Evolutionary conservation across 805 yeast species (phyloP).

Genomic region (Candida orba): DNA sequence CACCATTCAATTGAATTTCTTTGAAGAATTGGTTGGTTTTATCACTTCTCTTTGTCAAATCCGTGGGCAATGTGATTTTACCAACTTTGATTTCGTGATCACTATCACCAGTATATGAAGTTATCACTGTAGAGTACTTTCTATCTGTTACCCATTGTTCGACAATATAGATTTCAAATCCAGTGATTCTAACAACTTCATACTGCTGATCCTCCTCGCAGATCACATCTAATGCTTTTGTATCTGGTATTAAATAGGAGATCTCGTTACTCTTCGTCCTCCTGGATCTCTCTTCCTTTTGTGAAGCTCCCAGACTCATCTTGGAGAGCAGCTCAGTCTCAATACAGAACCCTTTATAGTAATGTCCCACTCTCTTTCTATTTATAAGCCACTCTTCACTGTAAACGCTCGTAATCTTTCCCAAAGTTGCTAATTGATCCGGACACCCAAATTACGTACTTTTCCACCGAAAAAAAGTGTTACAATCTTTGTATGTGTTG

Average conservation of each 20-base stretch:
- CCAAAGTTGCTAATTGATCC: no score
- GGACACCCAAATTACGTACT: no score
- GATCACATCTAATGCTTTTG: conserved; percentile 43
- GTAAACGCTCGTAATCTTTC: no score
- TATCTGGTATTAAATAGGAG: conserved; percentile 46
- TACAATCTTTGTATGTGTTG: no score
- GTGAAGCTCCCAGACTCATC: neutral
- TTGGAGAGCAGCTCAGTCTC: no score
- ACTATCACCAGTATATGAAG: conserved; percentile 80
- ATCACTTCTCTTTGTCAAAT: conserved; percentile 28
- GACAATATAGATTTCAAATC: conserved; percentile 85
- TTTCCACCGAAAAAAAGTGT: no score
- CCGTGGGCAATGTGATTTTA: conserved; percentile 43
- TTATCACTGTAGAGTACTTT: conserved; percentile 55
- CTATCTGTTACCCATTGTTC: conserved; percentile 92
- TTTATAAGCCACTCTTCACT: no score
- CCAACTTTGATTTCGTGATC: conserved; percentile 57
- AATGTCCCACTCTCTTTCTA: no score
- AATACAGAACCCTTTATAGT: no score
- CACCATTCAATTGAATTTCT: conserved; percentile 57
- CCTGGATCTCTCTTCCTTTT: neutral
- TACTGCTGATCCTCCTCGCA: conserved; percentile 35
- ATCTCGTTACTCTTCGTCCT: neutral
- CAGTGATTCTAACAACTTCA: conserved; percentile 45
- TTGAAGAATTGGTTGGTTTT: conserved; percentile 52